A percentile compares a stretch with the other conserved stretches of the same genome.
Evolutionary conservation across 169 alveolate species (phyloP).

Genomic region (Babesia sp.): DNA sequence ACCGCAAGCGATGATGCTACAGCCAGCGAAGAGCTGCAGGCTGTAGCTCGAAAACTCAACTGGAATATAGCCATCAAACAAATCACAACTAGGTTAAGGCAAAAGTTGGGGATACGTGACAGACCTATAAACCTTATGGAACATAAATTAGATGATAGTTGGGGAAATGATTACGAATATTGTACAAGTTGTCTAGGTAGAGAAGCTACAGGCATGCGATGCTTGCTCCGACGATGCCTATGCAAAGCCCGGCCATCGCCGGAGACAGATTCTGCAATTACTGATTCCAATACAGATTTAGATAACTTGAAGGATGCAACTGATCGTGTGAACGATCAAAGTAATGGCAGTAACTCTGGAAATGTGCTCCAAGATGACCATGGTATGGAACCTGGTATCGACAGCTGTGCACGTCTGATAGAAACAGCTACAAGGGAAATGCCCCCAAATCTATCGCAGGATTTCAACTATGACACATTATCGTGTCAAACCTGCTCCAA

Average conservation of each 20-base stretch:
- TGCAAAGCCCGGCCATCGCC: conserved; percentile 16
- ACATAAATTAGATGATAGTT: not conserved
- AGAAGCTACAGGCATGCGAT: conserved; percentile 44
- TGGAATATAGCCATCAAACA: conserved; percentile 20
- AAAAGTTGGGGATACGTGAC: conserved; percentile 3
- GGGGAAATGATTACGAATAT: conserved; percentile 12
- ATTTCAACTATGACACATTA: not conserved
- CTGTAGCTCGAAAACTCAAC: conserved; percentile 13
- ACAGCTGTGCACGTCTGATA: not conserved
- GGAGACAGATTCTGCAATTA: not conserved
- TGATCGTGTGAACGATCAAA: not conserved
- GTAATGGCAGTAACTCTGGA: not conserved
- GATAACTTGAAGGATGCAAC: not conserved
- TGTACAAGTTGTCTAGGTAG: conserved; percentile 39
- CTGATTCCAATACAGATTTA: not conserved
- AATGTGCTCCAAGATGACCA: not conserved
- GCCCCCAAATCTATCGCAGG: not conserved
- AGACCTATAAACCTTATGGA: not conserved
- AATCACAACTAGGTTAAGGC: not conserved
- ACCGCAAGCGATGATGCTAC: not conserved
- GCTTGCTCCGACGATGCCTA: conserved; percentile 10
- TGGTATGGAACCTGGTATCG: not conserved
- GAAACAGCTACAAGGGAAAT: not conserved
- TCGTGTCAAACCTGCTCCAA: conserved; percentile 4
- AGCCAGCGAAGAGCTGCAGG: not conserved